Evolutionary conservation across 805 yeast genomes (phyloP).

Genomic region (Barnettozyma siamensis): DNA sequence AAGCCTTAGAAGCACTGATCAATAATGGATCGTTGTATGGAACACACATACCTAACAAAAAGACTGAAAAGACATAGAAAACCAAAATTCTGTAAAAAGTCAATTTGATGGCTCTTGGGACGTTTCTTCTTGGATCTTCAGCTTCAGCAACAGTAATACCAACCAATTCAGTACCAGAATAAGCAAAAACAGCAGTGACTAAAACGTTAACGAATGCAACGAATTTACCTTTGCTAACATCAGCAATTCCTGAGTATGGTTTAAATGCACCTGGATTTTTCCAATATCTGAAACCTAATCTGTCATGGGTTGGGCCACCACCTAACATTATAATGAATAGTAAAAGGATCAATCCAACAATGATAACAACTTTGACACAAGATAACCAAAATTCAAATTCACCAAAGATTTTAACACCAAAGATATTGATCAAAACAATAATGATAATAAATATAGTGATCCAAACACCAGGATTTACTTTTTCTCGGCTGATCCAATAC

Average conservation of each 20-base stretch:
- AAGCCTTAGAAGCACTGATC: slow-evolving; percentile 48
- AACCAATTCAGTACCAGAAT: slow-evolving; percentile 59
- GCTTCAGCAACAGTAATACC: slow-evolving; percentile 47
- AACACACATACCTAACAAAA: slow-evolving; percentile 61
- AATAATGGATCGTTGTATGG: slow-evolving; percentile 51
- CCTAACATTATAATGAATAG: slow-evolving; percentile 63
- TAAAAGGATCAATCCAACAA: slow-evolving; percentile 54
- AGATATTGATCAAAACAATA: slow-evolving; percentile 40
- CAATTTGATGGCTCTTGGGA: slow-evolving; percentile 45
- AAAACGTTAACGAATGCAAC: slow-evolving; percentile 52
- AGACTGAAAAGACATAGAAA: slow-evolving; percentile 58
- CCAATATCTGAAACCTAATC: slow-evolving; percentile 69
- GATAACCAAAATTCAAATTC: slow-evolving; percentile 48
- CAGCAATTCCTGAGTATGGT: slow-evolving; percentile 17
- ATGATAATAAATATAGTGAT: slow-evolving; percentile 37
- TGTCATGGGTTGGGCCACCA: slow-evolving; percentile 68
- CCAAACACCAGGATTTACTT: slow-evolving; percentile 54
- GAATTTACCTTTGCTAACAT: slow-evolving; percentile 41
- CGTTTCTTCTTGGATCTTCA: slow-evolving; percentile 38
- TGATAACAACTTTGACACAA: slow-evolving; percentile 46
- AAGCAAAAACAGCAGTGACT: slow-evolving; percentile 64
- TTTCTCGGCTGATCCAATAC: slow-evolving; percentile 39
- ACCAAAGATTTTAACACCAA: slow-evolving; percentile 48
- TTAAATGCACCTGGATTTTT: slow-evolving; percentile 59
- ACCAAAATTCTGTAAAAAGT: slow-evolving; percentile 69